Evolutionary conservation across 2,329 filamentous ascomycete genomes (phyloP).

Genomic region (Aspergillus piperis): DNA sequence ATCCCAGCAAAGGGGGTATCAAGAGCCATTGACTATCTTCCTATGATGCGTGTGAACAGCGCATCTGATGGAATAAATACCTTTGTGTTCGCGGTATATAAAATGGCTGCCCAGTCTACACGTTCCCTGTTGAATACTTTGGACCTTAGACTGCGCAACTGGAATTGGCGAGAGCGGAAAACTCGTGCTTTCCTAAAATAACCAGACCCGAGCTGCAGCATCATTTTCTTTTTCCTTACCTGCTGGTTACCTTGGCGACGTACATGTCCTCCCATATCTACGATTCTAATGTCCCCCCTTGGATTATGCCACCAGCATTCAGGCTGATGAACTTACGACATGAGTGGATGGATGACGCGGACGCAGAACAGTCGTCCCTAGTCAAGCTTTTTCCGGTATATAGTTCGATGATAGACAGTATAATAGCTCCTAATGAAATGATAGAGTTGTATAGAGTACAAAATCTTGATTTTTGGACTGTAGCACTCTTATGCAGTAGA

Average conservation of each 20-base stretch:
- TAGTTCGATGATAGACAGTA: slow-evolving; percentile 18
- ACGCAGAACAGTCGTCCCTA: slow-evolving; percentile 10
- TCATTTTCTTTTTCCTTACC: background rate
- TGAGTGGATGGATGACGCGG: slow-evolving; percentile 15
- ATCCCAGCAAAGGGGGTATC: slow-evolving; percentile 19
- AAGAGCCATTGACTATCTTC: slow-evolving; percentile 21
- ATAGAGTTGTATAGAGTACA: background rate
- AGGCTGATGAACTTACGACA: slow-evolving; percentile 22
- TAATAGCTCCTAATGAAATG: slow-evolving; percentile 15
- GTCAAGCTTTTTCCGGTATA: slow-evolving; percentile 11
- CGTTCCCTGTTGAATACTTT: background rate
- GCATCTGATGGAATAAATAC: too few relatives aligned
- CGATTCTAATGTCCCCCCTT: slow-evolving; percentile 18
- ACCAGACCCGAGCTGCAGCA: background rate
- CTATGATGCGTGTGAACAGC: background rate
- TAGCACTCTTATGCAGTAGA: too few relatives aligned
- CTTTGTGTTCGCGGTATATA: background rate
- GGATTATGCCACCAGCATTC: slow-evolving; percentile 13
- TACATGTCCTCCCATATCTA: slow-evolving; percentile 12
- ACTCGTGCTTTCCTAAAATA: background rate
- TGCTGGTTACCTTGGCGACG: background rate
- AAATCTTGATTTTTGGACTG: too few relatives aligned
- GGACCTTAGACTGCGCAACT: background rate
- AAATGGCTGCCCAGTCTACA: background rate
- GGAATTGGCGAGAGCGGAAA: background rate